Evolutionary conservation across 352 stramenopile species (phyloP), one percentile per base, ranked within the genome.

Genomic region (Phytophthora meadii): DNA sequence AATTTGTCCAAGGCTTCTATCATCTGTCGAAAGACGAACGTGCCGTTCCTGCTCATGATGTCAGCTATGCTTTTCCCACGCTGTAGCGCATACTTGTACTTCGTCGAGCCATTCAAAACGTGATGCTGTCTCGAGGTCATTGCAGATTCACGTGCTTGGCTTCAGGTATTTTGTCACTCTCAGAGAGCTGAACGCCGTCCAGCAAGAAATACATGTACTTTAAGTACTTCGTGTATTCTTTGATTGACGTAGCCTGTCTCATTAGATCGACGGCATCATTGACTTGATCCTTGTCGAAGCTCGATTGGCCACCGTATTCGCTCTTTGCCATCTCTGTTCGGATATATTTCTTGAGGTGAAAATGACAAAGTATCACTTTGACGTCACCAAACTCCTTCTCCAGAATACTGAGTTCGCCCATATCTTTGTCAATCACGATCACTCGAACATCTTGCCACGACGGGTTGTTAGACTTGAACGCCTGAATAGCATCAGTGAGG

Each of bases 151-250:
- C 19, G 19, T 41, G 28, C 7, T 17, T 19, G 15, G 28, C 15
- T 8, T 41, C 47, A 27, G 28, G 14, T 10, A 54, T 54, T 7
- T 6, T 2, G 8, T 48, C 47, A 6, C 2, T 5, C 0, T 6
- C 7, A 2, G 3, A 7, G 3, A 41, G 6, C 0, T 41, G 27
- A 28, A 54, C 15, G 0, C n/a, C 6, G 8, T 54, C 27, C 0
- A 54, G 28, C n/a, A 54, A 24, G 17, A 54, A 54, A 1, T 54
- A 42, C 28, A 41, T 9, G n/a, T 42, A 54, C 48, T 54, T 54
- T 3, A 54, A 22, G 15, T 44, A 54, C 48, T 54, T 54, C 5
- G 30, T 54, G 17, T 54, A 54, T 3, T 54, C 48, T 10, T 44
- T 11, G 0, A 42, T 2, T 19, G 17, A n/a, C n/a, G n/a, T n/a